Evolutionary conservation across 2,329 filamentous ascomycete genomes (phyloP), one percentile per base, ranked within the genome.

Genomic region (Ascochyta rabiei): DNA sequence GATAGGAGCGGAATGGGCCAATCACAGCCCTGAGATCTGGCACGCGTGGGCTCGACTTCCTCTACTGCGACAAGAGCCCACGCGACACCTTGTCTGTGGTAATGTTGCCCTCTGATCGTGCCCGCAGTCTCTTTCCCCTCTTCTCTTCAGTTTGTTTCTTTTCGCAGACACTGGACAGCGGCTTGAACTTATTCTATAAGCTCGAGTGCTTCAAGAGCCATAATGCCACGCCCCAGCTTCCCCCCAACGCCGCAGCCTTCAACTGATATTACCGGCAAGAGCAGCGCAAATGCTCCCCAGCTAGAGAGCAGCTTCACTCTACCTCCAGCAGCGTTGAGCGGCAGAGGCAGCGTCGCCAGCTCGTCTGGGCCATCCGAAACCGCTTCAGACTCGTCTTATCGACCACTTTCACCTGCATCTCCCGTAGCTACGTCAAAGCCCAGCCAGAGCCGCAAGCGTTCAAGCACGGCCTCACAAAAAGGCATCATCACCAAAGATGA

Each of bases 171-270:
- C 52, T 56, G 35, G 56, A 61, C 41, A 51, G 15, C 13, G 46
- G 51, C 33, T 62, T 45, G 52, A 37, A 37, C 21, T 12, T 50
- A 8, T 42, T 51, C 31, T 42, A 66, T 67, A 7, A 34, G 31
- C 31, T 34, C n/a, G 64, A 68, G 54, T 51, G 39, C 47, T 50
- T 46, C 57, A 53, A 56, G 60, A 39, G 42, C 61, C 53, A 71
- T 63, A 60, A 92, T 92, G 89, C 85, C 88, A 83, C 54, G 52
- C 24, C 81, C 84, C 39, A 80, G 79, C 50, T 80, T 87, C 48
- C 90, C 89, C 39, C 90, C 88, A 38, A 96, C 91, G 43, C 91
- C 91, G 35, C 87, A 86, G 47, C 89, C 90, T 10, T 93, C 90
- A 30, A 89, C 89, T 45, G 91, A 95, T 70, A 90, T 95, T 72